Evolutionary conservation across 768 basidiomycete genomes (phyloP), one percentile per base, ranked within the genome.

Genomic region (Cubamyces lactineus): DNA sequence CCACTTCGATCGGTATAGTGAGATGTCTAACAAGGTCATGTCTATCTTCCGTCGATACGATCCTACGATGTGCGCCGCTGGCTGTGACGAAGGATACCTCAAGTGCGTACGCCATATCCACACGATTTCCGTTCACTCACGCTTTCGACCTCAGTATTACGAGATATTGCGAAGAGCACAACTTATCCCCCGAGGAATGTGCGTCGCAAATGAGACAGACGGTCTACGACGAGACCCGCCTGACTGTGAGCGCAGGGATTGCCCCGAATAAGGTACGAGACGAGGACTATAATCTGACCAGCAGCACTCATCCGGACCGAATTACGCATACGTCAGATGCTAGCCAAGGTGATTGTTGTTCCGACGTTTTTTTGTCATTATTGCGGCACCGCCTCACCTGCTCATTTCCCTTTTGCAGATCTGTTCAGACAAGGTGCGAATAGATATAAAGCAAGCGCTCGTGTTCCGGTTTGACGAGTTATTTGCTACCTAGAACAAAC

Each of bases 191-290:
- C 0, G 86, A 85, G 30, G 86, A 87, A 47, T 96, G 94, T 68
- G 91, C 96, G 13, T 75, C 82, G 53, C 81, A 89, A 64, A 89
- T 99, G 77, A 80, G 97, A 23, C 80, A 79, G 24, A 79, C 79
- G 43, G 92, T 98, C 2, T 80, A 87, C 57, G 78, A 79, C 17
- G 91, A 91, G 74, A 98, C 96, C 2, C 84, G 84, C 55, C 72
- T 98, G 52, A 98, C 97, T 2, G 94, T 92, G 54, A 95, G 92
- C 67, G 96, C 95, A 30, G 97, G 97, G 2, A 94, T 98, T 59
- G 95, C 96, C 0, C 92, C 96, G 1, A 98, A 96, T 75, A 91
- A 91, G 82, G 94, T 94, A 70, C 55, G 84, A 53, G 0, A 0
- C 2, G 9, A 11, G 13, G 43, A 0, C 8, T 17, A 16, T 43